Percentiles rank a stretch among this genome's conserved stretches.
Conservation (phyloP, 768 basidiomycete species). For the Rhodotorula babjevae region DNA sequence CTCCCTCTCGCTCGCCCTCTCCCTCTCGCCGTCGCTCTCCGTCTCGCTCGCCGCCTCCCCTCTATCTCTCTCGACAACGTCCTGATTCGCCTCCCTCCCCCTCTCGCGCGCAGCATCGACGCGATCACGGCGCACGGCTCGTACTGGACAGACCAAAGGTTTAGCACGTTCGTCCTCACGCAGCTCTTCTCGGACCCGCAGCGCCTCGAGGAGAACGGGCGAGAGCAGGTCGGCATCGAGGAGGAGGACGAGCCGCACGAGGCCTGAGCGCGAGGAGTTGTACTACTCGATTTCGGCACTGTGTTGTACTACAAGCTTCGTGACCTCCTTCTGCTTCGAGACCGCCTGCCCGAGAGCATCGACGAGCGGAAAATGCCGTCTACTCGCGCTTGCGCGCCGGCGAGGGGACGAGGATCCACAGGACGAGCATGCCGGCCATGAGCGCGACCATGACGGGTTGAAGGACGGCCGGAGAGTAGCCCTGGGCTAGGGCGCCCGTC, state of each 20-base stretch:
- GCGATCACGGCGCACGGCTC: not conserved
- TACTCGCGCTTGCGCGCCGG: conserved; percentile 20
- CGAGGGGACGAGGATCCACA: conserved; percentile 1
- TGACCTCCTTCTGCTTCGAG: not conserved
- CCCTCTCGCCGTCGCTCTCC: not conserved
- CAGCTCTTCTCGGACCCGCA: conserved; percentile 25
- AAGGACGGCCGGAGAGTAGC: conserved; percentile 13
- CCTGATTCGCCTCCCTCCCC: not conserved
- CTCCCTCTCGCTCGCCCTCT: too few relatives aligned
- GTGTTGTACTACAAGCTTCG: not conserved
- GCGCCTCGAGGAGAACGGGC: conserved; percentile 23
- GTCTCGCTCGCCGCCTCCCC: not conserved
- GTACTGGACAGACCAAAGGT: conserved; percentile 19
- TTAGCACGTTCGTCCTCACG: conserved; percentile 29
- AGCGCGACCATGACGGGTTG: conserved; percentile 30
- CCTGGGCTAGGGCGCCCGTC: conserved; percentile 25
- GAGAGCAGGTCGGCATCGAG: conserved; percentile 29
- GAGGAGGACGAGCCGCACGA: conserved; percentile 16
- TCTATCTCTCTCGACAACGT: not conserved
- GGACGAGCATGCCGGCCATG: not conserved
- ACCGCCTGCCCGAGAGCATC: too few relatives aligned
- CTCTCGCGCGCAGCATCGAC: not conserved
- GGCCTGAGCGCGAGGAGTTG: not conserved
- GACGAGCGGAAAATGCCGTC: not conserved
- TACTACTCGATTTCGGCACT: not conserved